phyloP scores from a whole-genome alignment of 129 eudicot species.

The Glebionis coronaria region DNA sequence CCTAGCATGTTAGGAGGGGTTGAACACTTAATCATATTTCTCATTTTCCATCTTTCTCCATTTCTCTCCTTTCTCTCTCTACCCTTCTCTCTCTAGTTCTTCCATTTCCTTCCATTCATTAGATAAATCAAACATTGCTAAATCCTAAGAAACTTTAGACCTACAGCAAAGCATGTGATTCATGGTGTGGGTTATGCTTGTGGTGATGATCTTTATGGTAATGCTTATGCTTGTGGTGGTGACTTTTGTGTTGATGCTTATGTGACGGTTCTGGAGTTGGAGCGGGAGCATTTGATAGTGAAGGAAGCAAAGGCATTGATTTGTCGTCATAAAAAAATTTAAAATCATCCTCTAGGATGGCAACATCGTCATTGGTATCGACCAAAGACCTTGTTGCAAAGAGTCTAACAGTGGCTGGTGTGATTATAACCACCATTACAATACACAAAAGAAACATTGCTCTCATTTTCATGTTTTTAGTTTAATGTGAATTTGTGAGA shows the following conservation, averaged over 20 bases:
- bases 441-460: slow-evolving; percentile 15
- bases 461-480: slow-evolving; percentile 17
- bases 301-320: background rate
- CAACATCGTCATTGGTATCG: background rate
- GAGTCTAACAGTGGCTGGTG: slow-evolving; percentile 25
- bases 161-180: slow-evolving; percentile 19
- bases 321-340: background rate
- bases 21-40: too few relatives aligned
- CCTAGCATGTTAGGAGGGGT: too few relatives aligned
- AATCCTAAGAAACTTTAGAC: too few relatives aligned
- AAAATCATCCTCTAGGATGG: slow-evolving; percentile 9
- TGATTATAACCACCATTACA: slow-evolving; percentile 24
- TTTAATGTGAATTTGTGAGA: background rate
- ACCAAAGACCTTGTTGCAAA: slow-evolving; percentile 7
- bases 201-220: slow-evolving; percentile 28
- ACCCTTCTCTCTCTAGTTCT: too few relatives aligned
- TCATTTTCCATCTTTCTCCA: too few relatives aligned
- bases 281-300: slow-evolving; percentile 22
- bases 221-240: slow-evolving; percentile 20
- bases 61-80: too few relatives aligned
- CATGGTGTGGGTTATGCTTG: slow-evolving; percentile 21
- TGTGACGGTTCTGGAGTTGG: slow-evolving; percentile 20
- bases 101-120: too few relatives aligned
- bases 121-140: too few relatives aligned
- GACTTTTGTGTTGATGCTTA: slow-evolving; percentile 10